Conservation (phyloP, 2,329 filamentous ascomycete genomes). For the Clarireedia monteithiana region DNA sequence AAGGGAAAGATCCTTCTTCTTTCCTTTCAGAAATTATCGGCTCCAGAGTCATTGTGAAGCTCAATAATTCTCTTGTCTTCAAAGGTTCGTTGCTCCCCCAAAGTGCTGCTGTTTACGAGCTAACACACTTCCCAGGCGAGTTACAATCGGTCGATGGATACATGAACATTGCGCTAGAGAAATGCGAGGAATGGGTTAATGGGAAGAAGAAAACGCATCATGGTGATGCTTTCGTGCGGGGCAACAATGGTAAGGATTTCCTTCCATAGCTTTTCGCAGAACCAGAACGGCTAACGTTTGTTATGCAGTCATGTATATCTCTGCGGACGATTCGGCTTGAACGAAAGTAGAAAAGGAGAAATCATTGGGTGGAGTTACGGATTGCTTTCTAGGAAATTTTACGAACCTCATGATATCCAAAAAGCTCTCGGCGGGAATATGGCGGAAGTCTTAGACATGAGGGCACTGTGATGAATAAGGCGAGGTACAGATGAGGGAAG, state of each 20-base stretch:
- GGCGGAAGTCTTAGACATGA: not conserved
- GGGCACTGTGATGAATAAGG: not conserved
- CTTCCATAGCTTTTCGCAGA: not conserved
- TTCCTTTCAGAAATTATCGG: conserved; percentile 95
- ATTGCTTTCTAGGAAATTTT: conserved; percentile 8
- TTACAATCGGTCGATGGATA: conserved; percentile 96
- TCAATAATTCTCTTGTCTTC: conserved; percentile 98
- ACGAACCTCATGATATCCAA: conserved; percentile 16
- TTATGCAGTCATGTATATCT: conserved; percentile 29
- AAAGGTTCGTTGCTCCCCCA: conserved; percentile 54
- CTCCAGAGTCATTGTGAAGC: conserved; percentile 87
- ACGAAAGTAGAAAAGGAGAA: not conserved
- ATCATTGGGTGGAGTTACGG: conserved; percentile 9
- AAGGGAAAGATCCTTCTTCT: conserved; percentile 85
- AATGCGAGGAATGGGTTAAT: conserved; percentile 86
- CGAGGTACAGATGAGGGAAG: not conserved
- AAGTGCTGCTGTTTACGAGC: conserved; percentile 13
- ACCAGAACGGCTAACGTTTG: not conserved
- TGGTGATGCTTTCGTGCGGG: conserved; percentile 90
- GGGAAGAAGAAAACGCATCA: conserved; percentile 76
- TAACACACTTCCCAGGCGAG: conserved; percentile 53
- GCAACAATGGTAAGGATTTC: conserved; percentile 72
- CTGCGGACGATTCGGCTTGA: conserved; percentile 22
- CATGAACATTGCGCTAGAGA: conserved; percentile 98
- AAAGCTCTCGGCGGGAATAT: not conserved